These are phyloP conservation scores for Cutaneotrichosporon cutaneum DNA, from an alignment of 1,284 basidiomycete genomes.

Conservation along the genomic window DNA sequence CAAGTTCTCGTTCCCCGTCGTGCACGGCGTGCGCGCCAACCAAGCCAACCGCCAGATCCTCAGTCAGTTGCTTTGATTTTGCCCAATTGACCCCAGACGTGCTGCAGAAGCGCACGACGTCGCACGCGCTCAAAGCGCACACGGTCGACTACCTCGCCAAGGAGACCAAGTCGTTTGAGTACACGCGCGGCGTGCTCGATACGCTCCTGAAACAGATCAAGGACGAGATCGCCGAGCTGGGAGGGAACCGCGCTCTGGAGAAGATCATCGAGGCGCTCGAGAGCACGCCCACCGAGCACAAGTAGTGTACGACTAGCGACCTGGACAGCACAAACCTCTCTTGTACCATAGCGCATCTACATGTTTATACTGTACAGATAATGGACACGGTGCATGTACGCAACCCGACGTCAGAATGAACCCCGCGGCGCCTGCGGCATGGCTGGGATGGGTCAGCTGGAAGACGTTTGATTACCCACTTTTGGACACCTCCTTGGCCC, in stretches of 20 bases:
- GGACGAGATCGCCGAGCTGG: constrained; percentile 46
- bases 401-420: constrained; percentile 14
- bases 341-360: constrained; percentile 12
- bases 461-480: constrained; percentile 31
- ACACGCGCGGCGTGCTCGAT: constrained; percentile 59
- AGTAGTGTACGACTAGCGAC: constrained; percentile 1
- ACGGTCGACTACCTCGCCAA: constrained; percentile 72
- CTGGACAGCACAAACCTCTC: background rate
- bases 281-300: background rate
- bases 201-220: constrained; percentile 51
- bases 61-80: constrained; percentile 60
- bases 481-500: constrained; percentile 48
- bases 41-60: constrained; percentile 70
- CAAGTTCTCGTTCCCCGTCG: constrained; percentile 92
- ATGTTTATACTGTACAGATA: constrained; percentile 10
- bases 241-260: constrained; percentile 47
- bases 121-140: constrained; percentile 73
- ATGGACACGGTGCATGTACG: constrained; percentile 6
- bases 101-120: constrained; percentile 79
- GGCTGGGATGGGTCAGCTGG: constrained; percentile 13
- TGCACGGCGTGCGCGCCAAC: constrained; percentile 81
- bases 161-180: constrained; percentile 72
- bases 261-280: constrained; percentile 38
- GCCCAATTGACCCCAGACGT: constrained; percentile 67
- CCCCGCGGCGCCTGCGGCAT: constrained; percentile 33